A percentile compares a stretch with the other conserved stretches of the same genome.
Evolutionary conservation across 164 flowering plant genomes (phyloP).

Genomic region (Berberis thunbergii): DNA sequence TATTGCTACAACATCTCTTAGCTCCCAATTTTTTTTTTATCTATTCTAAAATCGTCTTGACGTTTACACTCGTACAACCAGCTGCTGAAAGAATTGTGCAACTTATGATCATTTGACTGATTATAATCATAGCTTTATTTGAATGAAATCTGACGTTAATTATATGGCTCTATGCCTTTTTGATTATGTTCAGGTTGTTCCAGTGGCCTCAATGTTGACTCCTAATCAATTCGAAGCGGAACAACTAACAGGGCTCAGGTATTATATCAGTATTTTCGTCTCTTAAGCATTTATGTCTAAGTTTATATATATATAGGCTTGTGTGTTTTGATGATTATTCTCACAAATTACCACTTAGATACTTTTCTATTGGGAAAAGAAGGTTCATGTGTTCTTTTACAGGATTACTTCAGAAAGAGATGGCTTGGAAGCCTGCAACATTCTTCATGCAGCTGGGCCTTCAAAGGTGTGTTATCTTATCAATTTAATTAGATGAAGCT

Average conservation of each 20-base stretch:
- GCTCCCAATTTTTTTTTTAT: too few species aligned
- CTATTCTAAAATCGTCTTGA: too few species aligned
- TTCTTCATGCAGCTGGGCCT: constrained; percentile 91
- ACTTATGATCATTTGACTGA: too few species aligned
- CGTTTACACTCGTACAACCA: too few species aligned
- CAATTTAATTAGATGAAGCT: not conserved
- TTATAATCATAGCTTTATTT: too few species aligned
- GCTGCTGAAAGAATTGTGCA: too few species aligned
- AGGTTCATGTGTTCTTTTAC: constrained; percentile 3
- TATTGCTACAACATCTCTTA: too few species aligned
- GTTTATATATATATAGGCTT: not conserved
- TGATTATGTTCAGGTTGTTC: constrained; percentile 61
- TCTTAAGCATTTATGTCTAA: not conserved
- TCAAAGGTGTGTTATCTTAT: constrained; percentile 51
- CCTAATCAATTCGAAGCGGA: constrained; percentile 99
- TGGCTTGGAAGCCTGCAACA: constrained; percentile 87
- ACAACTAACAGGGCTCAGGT: constrained; percentile 77
- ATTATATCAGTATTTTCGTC: not conserved
- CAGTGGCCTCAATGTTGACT: constrained; percentile 96
- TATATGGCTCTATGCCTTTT: not conserved
- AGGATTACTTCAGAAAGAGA: constrained; percentile 80
- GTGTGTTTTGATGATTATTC: too few species aligned
- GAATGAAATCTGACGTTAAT: not conserved
- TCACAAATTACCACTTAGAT: too few species aligned
- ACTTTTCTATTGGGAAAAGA: not conserved